Evolutionary conservation across 2,329 filamentous ascomycete genomes (phyloP).

Genomic region (Ophiostoma himal-ulmi): DNA sequence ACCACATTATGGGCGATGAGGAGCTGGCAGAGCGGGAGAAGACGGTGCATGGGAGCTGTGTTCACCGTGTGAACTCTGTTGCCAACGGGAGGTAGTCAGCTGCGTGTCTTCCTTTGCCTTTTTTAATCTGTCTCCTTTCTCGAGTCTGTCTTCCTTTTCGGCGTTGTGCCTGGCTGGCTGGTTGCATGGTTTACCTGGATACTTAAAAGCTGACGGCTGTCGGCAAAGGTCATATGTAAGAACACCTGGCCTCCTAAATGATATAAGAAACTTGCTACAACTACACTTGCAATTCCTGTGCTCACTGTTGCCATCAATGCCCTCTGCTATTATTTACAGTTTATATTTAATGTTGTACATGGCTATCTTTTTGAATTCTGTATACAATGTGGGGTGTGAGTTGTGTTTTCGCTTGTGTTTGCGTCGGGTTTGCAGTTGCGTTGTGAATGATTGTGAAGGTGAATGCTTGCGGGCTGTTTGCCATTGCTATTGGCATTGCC

Average conservation of each 20-base stretch:
- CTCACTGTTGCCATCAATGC: background rate
- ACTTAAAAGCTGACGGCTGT: constrained; percentile 4
- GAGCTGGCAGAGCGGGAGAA: constrained; percentile 52
- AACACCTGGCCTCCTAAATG: background rate
- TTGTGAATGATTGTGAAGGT: background rate
- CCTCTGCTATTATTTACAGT: background rate
- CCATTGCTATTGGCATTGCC: background rate
- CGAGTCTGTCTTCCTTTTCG: background rate
- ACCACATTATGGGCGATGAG: constrained; percentile 69
- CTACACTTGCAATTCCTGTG: background rate
- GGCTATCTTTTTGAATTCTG: constrained; percentile 11
- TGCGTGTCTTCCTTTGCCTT: background rate
- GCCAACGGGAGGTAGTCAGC: background rate
- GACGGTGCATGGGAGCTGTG: constrained; percentile 35
- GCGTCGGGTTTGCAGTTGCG: background rate
- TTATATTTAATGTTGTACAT: constrained; percentile 11
- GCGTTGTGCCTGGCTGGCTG: constrained; percentile 2
- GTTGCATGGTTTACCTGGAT: constrained; percentile 1
- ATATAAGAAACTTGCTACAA: background rate
- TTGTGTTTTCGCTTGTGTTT: constrained; percentile 3
- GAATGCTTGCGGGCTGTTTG: background rate
- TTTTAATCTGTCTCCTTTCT: background rate
- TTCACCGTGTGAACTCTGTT: constrained; percentile 31
- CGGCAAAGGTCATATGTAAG: background rate
- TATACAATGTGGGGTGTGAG: constrained; percentile 7